A percentile compares a stretch with the other conserved stretches of the same genome.
Conservation (phyloP, 2,329 filamentous ascomycete species). For the Dactylellina leptospora region DNA sequence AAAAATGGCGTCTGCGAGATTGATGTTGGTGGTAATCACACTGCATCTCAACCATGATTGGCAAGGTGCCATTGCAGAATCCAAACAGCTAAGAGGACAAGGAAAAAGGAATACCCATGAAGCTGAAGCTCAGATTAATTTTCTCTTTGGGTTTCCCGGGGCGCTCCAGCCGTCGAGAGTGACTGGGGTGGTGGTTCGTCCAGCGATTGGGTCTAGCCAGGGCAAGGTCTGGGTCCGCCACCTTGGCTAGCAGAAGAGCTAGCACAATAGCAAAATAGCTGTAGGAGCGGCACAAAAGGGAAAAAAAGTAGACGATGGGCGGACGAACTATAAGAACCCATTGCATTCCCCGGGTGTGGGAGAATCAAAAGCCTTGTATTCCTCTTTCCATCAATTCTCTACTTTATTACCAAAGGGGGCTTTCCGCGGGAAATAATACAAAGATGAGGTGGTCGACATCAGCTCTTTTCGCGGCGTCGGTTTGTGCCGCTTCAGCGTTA, state of each 20-base stretch:
- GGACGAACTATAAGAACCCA: conserved; percentile 34
- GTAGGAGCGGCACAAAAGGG: conserved; percentile 6
- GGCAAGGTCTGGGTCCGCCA: conserved; percentile 29
- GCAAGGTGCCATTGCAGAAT: conserved; percentile 24
- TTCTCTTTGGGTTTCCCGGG: conserved; percentile 36
- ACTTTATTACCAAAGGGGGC: neutral
- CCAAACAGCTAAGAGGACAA: conserved; percentile 5
- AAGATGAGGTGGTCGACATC: conserved; percentile 38
- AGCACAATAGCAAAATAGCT: conserved; percentile 37
- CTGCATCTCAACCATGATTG: conserved; percentile 50
- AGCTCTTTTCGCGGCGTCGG: conserved; percentile 25
- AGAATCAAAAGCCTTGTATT: neutral
- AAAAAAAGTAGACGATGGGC: conserved; percentile 6
- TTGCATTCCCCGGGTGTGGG: conserved; percentile 11
- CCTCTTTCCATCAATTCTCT: conserved; percentile 12
- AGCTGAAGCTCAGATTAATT: conserved; percentile 22
- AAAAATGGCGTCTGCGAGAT: conserved; percentile 11
- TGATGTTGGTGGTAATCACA: conserved; percentile 33
- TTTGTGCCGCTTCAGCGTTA: conserved; percentile 22
- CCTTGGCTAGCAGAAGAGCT: conserved; percentile 26
- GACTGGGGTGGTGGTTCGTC: conserved; percentile 14
- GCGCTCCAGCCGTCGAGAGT: conserved; percentile 6
- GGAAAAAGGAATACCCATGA: conserved; percentile 33
- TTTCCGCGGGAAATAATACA: no score
- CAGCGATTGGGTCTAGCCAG: conserved; percentile 43